These are phyloP conservation scores for Epicoccum nigrum DNA, from an alignment of 2,329 filamentous ascomycete genomes.

Conservation along the genomic window DNA sequence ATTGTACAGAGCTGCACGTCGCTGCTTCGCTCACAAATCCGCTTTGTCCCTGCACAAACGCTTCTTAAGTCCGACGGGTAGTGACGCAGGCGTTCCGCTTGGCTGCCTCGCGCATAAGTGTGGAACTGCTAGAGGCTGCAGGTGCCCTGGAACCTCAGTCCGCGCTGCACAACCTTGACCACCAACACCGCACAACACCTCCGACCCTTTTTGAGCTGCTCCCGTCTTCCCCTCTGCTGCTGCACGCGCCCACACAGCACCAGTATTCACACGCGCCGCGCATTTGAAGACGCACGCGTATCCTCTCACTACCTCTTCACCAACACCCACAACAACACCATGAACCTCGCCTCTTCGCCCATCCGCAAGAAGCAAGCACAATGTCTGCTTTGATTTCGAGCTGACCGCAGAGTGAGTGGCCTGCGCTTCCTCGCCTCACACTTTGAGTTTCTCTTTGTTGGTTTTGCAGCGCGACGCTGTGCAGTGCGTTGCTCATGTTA, in stretches of 20 bases:
- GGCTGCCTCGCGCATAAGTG: constrained; percentile 16
- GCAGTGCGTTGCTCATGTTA: not conserved
- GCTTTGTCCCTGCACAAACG: constrained; percentile 14
- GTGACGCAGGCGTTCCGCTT: constrained; percentile 14
- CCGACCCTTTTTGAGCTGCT: not conserved
- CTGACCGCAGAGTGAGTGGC: constrained; percentile 35
- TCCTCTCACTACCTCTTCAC: constrained; percentile 10
- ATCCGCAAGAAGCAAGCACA: constrained; percentile 33
- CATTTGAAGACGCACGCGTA: constrained; percentile 10
- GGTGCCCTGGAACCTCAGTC: constrained; percentile 12
- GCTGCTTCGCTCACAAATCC: constrained; percentile 4
- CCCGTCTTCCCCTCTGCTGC: constrained; percentile 23
- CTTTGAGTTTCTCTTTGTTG: not conserved
- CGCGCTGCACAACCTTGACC: constrained; percentile 10
- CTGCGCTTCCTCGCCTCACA: not conserved
- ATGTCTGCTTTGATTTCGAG: constrained; percentile 36
- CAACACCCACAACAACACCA: constrained; percentile 22
- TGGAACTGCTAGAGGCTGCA: constrained; percentile 12
- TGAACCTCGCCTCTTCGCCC: constrained; percentile 36
- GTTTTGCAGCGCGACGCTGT: no score
- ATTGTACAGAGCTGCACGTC: constrained; percentile 17
- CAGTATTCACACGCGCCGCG: constrained; percentile 1
- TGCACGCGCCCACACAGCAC: constrained; percentile 8
- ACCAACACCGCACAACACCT: constrained; percentile 15
- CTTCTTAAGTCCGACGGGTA: constrained; percentile 12